Percentiles rank a stretch among this genome's conserved stretches.
phyloP scores from a whole-genome alignment of 768 basidiomycete genomes.

The Galerina sulciceps region DNA sequence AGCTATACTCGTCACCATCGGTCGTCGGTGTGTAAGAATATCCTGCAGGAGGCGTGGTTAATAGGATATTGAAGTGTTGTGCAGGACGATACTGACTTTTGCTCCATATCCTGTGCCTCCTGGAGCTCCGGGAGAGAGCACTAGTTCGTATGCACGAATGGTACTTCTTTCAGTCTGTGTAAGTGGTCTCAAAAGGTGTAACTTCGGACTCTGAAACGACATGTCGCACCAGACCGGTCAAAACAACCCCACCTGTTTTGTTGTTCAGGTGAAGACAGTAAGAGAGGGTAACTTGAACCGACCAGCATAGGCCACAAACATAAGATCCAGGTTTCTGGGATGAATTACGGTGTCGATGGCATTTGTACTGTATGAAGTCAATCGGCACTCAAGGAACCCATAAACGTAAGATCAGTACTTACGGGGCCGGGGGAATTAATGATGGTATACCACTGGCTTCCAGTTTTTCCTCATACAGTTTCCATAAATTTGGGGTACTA shows the following conservation, averaged over 20 bases:
- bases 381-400: constrained; percentile 1
- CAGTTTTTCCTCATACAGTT: constrained; percentile 64
- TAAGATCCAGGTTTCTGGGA: constrained; percentile 71
- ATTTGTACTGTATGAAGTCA: constrained; percentile 38
- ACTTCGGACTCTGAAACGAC: neutral
- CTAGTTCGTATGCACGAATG: constrained; percentile 67
- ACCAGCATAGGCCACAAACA: constrained; percentile 82
- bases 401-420: neutral
- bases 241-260: constrained; percentile 57
- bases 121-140: constrained; percentile 79
- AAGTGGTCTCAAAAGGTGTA: neutral
- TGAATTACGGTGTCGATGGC: constrained; percentile 68
- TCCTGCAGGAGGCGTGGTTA: constrained; percentile 40
- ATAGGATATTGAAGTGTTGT: neutral
- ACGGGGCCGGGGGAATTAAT: constrained; percentile 22
- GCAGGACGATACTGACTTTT: constrained; percentile 41
- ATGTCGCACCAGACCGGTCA: constrained; percentile 56
- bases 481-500: constrained; percentile 78
- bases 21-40: constrained; percentile 71
- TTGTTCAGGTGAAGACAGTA: neutral
- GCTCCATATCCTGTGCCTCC: constrained; percentile 71
- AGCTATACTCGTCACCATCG: constrained; percentile 70
- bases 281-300: neutral
- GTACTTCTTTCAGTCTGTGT: constrained; percentile 51
- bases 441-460: constrained; percentile 43